A percentile compares a stretch with the other conserved stretches of the same genome.
Conservation (phyloP, 1,284 basidiomycete species). For the Rhodofomes roseus region DNA sequence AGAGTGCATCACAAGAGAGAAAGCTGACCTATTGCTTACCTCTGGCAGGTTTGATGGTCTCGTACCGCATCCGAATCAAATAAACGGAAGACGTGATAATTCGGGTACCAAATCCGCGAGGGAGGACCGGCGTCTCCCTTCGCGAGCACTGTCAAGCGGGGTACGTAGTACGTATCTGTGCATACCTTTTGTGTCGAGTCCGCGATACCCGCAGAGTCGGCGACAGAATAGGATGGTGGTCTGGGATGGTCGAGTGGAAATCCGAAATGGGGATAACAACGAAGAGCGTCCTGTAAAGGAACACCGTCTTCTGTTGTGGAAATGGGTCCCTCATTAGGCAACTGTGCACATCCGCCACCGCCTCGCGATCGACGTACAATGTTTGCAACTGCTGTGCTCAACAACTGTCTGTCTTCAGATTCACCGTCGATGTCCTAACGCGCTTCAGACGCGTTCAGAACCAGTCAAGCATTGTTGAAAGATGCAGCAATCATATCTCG, state of each 20-base stretch:
- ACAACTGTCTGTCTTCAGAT: too few relatives aligned
- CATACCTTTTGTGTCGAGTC: not conserved
- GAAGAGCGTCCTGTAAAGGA: not conserved
- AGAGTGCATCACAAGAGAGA: not conserved
- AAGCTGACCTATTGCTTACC: slow-evolving; percentile 1
- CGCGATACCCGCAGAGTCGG: not conserved
- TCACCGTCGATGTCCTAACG: too few relatives aligned
- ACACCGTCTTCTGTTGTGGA: not conserved
- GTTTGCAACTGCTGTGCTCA: too few relatives aligned
- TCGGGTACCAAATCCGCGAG: not conserved
- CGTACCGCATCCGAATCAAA: slow-evolving; percentile 1
- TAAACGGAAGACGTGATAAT: slow-evolving; percentile 1
- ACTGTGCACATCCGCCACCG: not conserved
- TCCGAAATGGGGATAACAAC: not conserved
- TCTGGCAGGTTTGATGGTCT: slow-evolving; percentile 2
- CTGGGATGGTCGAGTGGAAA: not conserved
- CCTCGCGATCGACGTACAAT: not conserved
- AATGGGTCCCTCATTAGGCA: not conserved
- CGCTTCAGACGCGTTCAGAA: too few relatives aligned
- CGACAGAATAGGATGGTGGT: not conserved
- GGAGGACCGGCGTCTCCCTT: not conserved
- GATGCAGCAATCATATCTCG: too few relatives aligned
- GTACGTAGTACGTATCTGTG: not conserved
- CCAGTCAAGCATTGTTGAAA: too few relatives aligned
- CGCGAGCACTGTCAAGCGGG: not conserved